Percentiles rank a stretch among this genome's conserved stretches.
These are phyloP conservation scores for Trifolium repens DNA, from an alignment of 306 rosid species.

Conservation along the genomic window DNA sequence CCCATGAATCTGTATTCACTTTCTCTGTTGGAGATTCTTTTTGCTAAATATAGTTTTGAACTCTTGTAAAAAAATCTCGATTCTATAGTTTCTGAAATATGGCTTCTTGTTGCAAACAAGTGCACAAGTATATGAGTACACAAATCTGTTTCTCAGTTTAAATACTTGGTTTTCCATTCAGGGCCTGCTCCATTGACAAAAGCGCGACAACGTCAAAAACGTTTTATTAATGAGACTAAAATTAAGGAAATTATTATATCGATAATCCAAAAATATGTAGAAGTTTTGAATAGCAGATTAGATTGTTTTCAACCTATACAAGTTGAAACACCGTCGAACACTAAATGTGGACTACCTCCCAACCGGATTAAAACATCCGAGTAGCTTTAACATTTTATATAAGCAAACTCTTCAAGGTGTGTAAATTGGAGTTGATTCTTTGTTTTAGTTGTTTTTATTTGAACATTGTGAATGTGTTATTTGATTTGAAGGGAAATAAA, in stretches of 20 bases:
- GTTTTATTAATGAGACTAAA: background rate
- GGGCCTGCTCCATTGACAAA: background rate
- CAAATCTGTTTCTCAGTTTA: background rate
- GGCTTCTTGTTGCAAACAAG: background rate
- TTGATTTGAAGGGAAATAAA: conserved; percentile 20
- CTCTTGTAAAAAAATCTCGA: conserved; percentile 16
- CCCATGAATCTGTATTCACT: conserved; percentile 28
- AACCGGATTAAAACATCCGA: too few species aligned
- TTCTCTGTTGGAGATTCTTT: conserved; percentile 30
- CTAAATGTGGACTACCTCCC: too few species aligned
- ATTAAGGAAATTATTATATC: background rate
- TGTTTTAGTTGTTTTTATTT: too few species aligned
- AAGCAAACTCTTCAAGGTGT: too few species aligned
- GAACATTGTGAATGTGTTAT: background rate
- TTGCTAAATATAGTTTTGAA: conserved; percentile 21
- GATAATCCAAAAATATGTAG: too few species aligned
- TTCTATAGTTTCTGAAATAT: conserved; percentile 23
- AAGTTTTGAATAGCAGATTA: too few species aligned
- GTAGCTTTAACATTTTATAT: too few species aligned
- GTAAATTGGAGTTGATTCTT: too few species aligned
- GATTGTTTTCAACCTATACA: too few species aligned
- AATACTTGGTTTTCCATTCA: background rate
- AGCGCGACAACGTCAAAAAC: background rate
- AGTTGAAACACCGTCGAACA: too few species aligned
- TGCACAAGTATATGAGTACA: background rate